These are phyloP conservation scores for Gypsophila paniculata DNA, from an alignment of 179 eudicot genomes.

Conservation along the genomic window DNA sequence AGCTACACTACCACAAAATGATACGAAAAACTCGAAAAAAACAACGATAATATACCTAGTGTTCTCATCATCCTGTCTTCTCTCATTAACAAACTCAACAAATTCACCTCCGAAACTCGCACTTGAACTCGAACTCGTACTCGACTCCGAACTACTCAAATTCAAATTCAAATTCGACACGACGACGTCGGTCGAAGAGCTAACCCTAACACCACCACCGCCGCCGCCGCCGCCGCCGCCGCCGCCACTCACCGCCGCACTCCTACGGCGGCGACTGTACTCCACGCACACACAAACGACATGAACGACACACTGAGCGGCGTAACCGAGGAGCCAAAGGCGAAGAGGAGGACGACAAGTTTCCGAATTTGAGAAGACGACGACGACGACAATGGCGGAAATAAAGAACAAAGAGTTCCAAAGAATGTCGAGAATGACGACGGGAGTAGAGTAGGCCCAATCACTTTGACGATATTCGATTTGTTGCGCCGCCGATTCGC, in stretches of 20 bases:
- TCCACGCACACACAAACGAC: slow-evolving; percentile 67
- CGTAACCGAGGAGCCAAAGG: slow-evolving; percentile 76
- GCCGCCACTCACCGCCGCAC: too few relatives aligned
- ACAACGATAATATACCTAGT: slow-evolving; percentile 36
- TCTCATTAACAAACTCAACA: slow-evolving; percentile 36
- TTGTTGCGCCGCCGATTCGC: slow-evolving; percentile 84
- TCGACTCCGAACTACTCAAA: slow-evolving; percentile 42
- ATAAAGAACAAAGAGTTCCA: slow-evolving; percentile 64
- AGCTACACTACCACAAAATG: slow-evolving; percentile 14
- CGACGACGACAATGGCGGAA: slow-evolving; percentile 39
- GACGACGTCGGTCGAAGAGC: not conserved
- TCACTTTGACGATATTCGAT: slow-evolving; percentile 81
- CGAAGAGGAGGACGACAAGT: slow-evolving; percentile 51
- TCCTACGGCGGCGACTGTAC: slow-evolving; percentile 30
- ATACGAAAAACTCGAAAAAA: not conserved
- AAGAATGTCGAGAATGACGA: slow-evolving; percentile 61
- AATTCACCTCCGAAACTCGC: slow-evolving; percentile 43
- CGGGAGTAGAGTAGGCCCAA: slow-evolving; percentile 83
- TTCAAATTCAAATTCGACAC: slow-evolving; percentile 15
- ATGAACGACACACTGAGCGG: slow-evolving; percentile 61
- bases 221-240: too few relatives aligned
- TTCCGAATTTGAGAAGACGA: slow-evolving; percentile 35
- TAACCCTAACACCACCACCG: not conserved
- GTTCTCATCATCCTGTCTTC: slow-evolving; percentile 42
- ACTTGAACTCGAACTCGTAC: slow-evolving; percentile 14